Evolutionary conservation across 1,284 basidiomycete genomes (phyloP).

Genomic region (Filobasidium uniguttulatum): DNA sequence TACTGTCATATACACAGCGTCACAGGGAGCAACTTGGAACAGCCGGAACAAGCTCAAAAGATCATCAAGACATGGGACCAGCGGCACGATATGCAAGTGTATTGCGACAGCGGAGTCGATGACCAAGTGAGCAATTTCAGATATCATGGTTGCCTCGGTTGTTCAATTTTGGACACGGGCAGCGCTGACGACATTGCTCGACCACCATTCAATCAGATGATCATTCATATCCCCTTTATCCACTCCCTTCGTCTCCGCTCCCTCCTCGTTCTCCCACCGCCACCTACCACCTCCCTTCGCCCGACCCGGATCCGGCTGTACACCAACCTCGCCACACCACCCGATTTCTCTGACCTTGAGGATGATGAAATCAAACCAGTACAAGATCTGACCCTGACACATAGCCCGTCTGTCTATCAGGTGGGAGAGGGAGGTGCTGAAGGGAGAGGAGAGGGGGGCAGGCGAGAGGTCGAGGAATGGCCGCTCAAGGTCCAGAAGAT

Average conservation of each 20-base stretch:
- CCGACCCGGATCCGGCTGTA: conserved; percentile 28
- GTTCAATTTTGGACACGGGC: background rate
- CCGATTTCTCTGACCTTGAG: conserved; percentile 33
- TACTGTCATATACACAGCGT: conserved; percentile 21
- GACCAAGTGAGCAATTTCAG: conserved; percentile 37
- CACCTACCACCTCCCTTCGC: conserved; percentile 30
- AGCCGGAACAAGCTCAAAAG: conserved; percentile 24
- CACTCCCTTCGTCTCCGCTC: conserved; percentile 32
- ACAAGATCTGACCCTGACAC: conserved; percentile 31
- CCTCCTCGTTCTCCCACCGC: conserved; percentile 30
- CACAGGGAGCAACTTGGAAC: conserved; percentile 30
- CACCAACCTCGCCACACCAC: conserved; percentile 30
- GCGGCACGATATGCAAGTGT: conserved; percentile 27
- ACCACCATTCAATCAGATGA: background rate
- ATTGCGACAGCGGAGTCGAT: conserved; percentile 35
- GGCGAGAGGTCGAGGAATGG: conserved; percentile 35
- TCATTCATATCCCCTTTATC: conserved; percentile 33
- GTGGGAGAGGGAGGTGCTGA: conserved; percentile 15
- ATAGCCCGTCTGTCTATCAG: conserved; percentile 18
- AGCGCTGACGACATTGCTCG: background rate
- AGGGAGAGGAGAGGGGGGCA: conserved; percentile 23
- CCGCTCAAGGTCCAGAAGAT: conserved; percentile 36
- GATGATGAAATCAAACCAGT: conserved; percentile 23
- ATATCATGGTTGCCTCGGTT: background rate
- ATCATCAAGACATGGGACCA: conserved; percentile 39